Percentiles rank a stretch among this genome's conserved stretches.
Conservation (phyloP, 2,329 filamentous ascomycete species). For the Ceratocystis diversiconidia region DNA sequence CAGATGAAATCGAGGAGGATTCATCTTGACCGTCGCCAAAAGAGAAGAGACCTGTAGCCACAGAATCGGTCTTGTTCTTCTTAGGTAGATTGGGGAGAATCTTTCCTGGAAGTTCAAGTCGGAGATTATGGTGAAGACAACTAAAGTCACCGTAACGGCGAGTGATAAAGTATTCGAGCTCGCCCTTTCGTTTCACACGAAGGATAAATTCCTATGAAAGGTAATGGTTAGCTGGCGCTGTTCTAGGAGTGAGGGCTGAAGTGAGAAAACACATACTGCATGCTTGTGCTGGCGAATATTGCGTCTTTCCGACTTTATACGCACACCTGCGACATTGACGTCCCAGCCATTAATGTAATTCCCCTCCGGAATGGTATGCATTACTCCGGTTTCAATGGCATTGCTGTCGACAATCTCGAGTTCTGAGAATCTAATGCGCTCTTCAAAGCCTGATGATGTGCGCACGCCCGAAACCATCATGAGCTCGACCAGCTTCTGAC, state of each 20-base stretch:
- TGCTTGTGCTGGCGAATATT: constrained; percentile 84
- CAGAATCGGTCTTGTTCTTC: constrained; percentile 76
- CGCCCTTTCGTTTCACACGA: constrained; percentile 63
- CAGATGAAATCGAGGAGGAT: constrained; percentile 64
- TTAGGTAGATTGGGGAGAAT: constrained; percentile 72
- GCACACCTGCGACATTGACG: constrained; percentile 82
- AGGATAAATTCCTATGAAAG: constrained; percentile 65
- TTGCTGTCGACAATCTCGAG: constrained; percentile 91
- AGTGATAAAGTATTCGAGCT: constrained; percentile 56
- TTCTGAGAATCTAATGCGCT: constrained; percentile 90
- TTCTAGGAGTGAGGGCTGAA: background rate
- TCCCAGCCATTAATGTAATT: constrained; percentile 94
- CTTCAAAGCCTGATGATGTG: constrained; percentile 92
- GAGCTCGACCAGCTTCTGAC: constrained; percentile 86
- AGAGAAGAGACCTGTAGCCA: constrained; percentile 42
- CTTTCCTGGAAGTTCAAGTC: constrained; percentile 79
- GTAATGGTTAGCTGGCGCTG: background rate
- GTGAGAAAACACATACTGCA: constrained; percentile 45
- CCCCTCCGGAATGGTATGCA: constrained; percentile 78
- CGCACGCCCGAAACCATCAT: constrained; percentile 99
- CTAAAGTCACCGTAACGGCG: constrained; percentile 81
- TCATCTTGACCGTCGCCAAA: constrained; percentile 54
- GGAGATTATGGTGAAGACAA: constrained; percentile 62
- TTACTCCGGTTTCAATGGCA: constrained; percentile 77
- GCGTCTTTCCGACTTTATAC: constrained; percentile 65